Evolutionary conservation across 2,329 filamentous ascomycete genomes (phyloP).

Genomic region (Dissoconium aciculare): DNA sequence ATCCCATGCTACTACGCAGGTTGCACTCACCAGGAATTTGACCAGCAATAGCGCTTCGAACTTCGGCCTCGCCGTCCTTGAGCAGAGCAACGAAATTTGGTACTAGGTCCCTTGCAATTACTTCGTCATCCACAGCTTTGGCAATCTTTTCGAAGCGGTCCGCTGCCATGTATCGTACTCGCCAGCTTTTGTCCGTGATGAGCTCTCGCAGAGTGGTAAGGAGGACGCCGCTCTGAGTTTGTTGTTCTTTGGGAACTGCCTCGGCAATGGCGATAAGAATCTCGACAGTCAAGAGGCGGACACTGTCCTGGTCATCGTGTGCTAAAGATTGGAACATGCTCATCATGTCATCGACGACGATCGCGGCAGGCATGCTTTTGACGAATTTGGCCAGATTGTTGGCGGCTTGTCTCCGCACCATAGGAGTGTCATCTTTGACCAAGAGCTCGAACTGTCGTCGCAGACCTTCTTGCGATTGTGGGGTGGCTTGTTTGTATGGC

Average conservation of each 20-base stretch:
- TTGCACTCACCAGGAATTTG: conserved; percentile 80
- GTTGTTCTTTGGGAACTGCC: conserved; percentile 94
- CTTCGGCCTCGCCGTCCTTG: conserved; percentile 95
- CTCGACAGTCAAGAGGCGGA: conserved; percentile 87
- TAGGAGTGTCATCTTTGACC: conserved; percentile 96
- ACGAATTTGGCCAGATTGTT: conserved; percentile 96
- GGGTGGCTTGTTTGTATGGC: conserved; percentile 82
- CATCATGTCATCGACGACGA: conserved; percentile 98
- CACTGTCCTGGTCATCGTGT: conserved; percentile 93
- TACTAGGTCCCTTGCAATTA: conserved; percentile 82
- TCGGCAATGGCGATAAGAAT: conserved; percentile 93
- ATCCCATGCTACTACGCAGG: too few relatives aligned
- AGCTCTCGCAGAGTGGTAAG: conserved; percentile 79
- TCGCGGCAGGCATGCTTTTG: conserved; percentile 81
- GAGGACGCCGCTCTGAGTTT: conserved; percentile 86
- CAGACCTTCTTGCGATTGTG: conserved; percentile 76
- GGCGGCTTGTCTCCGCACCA: conserved; percentile 93
- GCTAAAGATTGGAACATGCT: conserved; percentile 95
- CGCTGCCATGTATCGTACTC: conserved; percentile 97
- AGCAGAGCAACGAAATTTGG: conserved; percentile 94
- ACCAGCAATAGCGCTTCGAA: conserved; percentile 88
- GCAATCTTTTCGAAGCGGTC: conserved; percentile 99
- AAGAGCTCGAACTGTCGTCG: conserved; percentile 83
- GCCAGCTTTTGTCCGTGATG: conserved; percentile 99
- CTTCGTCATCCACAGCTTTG: conserved; percentile 95